Evolutionary conservation across 345 rosid genomes (phyloP).

Genomic region (Excoecaria cochinchinensis): DNA sequence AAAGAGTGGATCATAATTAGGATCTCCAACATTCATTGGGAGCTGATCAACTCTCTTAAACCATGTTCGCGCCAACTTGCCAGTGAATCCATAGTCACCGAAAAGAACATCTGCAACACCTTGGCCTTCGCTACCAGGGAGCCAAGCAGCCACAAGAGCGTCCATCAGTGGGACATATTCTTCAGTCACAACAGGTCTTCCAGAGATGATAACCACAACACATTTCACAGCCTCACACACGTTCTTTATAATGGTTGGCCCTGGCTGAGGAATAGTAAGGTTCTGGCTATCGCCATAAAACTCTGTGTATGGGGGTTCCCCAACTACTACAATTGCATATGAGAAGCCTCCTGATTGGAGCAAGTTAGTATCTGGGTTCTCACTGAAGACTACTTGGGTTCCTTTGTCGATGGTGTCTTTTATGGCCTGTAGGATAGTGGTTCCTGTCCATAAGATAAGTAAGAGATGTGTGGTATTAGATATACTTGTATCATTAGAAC

Average conservation of each 20-base stretch:
- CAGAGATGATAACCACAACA: constrained; percentile 23
- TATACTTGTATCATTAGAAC: not conserved
- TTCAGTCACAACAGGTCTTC: constrained; percentile 21
- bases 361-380: constrained; percentile 12
- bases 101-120: constrained; percentile 19
- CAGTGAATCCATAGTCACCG: constrained; percentile 12
- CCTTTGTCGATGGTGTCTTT: constrained; percentile 11
- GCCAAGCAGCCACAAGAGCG: constrained; percentile 21
- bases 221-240: constrained; percentile 20
- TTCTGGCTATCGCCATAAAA: constrained; percentile 11
- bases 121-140: constrained; percentile 15
- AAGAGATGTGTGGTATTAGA: too few species aligned
- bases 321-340: constrained; percentile 30
- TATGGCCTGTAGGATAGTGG: constrained; percentile 23
- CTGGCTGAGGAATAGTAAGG: constrained; percentile 18
- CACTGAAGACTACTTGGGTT: constrained; percentile 20
- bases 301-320: constrained; percentile 26
- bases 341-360: constrained; percentile 13
- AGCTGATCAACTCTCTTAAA: constrained; percentile 11
- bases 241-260: constrained; percentile 2
- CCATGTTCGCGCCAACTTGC: constrained; percentile 14
- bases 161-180: not conserved
- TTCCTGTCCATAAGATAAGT: constrained; percentile 12
- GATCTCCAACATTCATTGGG: constrained; percentile 9
- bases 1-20: constrained; percentile 5